These are phyloP conservation scores for Rhytidiadelphus loreus DNA, from an alignment of 225 moss, liverwort and hornwort species.

Conservation along the genomic window DNA sequence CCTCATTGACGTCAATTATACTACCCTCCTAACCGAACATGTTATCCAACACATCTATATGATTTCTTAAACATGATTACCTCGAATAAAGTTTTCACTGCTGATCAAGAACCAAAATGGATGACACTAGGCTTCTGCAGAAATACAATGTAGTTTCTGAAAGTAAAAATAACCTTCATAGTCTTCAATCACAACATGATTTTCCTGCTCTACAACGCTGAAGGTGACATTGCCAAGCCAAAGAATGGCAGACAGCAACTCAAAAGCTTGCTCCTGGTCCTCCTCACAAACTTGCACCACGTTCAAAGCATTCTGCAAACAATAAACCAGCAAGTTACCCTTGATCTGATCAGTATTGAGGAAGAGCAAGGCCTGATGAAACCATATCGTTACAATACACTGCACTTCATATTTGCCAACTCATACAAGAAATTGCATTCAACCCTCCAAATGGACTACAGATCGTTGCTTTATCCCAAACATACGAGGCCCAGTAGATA, in stretches of 20 bases:
- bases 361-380: neutral
- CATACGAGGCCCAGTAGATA: neutral
- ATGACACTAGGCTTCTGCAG: neutral
- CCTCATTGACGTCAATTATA: neutral
- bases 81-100: neutral
- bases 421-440: neutral
- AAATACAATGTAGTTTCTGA: neutral
- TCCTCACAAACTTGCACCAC: conserved; percentile 88
- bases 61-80: neutral
- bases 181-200: conserved; percentile 67
- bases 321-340: neutral
- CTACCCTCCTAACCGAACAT: neutral
- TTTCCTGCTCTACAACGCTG: conserved; percentile 59
- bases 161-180: conserved; percentile 40
- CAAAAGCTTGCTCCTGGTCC: conserved; percentile 82
- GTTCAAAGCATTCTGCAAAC: conserved; percentile 78
- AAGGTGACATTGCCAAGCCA: conserved; percentile 96
- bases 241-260: conserved; percentile 74
- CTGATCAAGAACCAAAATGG: neutral
- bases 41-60: neutral
- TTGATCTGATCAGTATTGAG: neutral
- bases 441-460: neutral
- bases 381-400: neutral
- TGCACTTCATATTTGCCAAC: neutral
- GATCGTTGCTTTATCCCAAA: neutral